These are phyloP conservation scores for Straminergon stramineum DNA, from an alignment of 225 moss, liverwort and hornwort genomes.

Conservation along the genomic window DNA sequence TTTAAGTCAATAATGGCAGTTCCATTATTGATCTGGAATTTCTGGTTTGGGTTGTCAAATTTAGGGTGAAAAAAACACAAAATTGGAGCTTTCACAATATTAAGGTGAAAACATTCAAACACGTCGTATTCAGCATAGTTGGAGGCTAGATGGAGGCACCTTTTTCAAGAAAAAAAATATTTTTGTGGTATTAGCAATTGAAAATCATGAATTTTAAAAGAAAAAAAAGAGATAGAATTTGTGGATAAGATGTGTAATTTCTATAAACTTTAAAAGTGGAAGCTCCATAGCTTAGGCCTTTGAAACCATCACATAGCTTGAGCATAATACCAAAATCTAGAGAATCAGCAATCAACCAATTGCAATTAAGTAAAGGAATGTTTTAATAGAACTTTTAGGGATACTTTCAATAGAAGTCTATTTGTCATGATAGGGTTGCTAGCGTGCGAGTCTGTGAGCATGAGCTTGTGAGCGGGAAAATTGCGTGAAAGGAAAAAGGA, in stretches of 20 bases:
- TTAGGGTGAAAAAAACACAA: neutral
- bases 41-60: neutral
- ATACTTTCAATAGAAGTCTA: neutral
- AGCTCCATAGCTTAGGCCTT: accelerated
- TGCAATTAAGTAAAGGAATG: accelerated
- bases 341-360: neutral
- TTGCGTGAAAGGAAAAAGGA: too few relatives aligned
- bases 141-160: neutral
- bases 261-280: neutral
- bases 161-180: neutral
- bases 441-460: too few relatives aligned
- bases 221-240: neutral
- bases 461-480: too few relatives aligned
- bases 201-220: neutral
- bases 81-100: neutral
- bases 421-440: too few relatives aligned
- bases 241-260: neutral
- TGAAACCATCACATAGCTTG: neutral
- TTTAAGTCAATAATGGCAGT: too few relatives aligned
- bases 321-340: accelerated
- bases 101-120: accelerated
- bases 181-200: neutral
- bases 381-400: neutral
- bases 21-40: neutral
- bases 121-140: accelerated